These are phyloP conservation scores for Acarospora socialis DNA, from an alignment of 2,329 filamentous ascomycete species.

Conservation along the genomic window DNA sequence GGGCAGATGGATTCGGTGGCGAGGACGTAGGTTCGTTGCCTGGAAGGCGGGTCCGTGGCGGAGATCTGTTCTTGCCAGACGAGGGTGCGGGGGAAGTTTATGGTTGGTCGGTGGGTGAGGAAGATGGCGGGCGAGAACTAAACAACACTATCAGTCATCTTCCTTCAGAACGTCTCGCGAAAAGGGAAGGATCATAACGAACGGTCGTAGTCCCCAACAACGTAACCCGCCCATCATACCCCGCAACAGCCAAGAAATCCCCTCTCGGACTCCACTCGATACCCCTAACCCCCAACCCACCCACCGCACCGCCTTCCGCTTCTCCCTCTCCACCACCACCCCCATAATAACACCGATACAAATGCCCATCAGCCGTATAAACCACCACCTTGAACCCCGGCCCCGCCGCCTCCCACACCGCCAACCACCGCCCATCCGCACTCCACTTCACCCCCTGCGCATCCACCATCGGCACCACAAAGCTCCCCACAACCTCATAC, in stretches of 20 bases:
- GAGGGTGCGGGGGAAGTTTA: constrained; percentile 3
- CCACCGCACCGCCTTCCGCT: constrained; percentile 22
- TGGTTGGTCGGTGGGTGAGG: constrained; percentile 7
- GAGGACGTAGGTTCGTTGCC: constrained; percentile 9
- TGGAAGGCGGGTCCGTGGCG: neutral
- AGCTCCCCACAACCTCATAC: constrained; percentile 17
- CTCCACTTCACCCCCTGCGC: constrained; percentile 47
- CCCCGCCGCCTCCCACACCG: constrained; percentile 40
- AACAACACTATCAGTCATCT: no score
- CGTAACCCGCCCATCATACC: constrained; percentile 36
- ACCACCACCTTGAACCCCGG: constrained; percentile 37
- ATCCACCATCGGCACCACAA: constrained; percentile 36
- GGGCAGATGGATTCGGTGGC: constrained; percentile 24
- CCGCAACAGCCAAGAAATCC: constrained; percentile 34
- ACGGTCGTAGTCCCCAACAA: constrained; percentile 32
- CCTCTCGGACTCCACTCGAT: constrained; percentile 40
- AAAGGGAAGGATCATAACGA: constrained; percentile 8
- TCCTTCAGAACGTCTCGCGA: constrained; percentile 18
- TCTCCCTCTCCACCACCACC: no score
- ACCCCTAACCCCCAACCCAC: constrained; percentile 36
- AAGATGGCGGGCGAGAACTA: constrained; percentile 8
- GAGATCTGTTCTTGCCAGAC: constrained; percentile 14
- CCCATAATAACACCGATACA: constrained; percentile 39
- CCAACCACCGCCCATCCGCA: constrained; percentile 44
- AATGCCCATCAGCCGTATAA: constrained; percentile 45